Percentiles rank a stretch among this genome's conserved stretches.
These are phyloP conservation scores for Pugionium dolabratum DNA, from an alignment of 345 rosid species.

Conservation along the genomic window DNA sequence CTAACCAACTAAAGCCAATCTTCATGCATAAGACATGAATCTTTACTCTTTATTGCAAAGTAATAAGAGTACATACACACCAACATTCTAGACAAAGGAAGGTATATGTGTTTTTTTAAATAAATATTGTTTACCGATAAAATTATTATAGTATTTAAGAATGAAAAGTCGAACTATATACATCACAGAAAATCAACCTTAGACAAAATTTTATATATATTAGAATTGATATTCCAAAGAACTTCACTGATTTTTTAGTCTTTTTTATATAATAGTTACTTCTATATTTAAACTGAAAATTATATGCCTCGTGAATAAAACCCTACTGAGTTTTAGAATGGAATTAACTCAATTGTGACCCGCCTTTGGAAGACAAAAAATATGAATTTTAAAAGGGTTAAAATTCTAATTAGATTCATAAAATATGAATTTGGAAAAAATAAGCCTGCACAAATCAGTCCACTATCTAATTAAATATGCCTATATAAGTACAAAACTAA, in stretches of 20 bases:
- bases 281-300: too few species aligned
- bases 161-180: neutral
- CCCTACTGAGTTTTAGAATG: neutral
- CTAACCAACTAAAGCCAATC: conserved; percentile 40
- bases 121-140: neutral
- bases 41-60: conserved; percentile 38
- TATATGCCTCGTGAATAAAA: too few species aligned
- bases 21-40: conserved; percentile 44
- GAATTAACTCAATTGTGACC: too few species aligned
- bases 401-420: neutral
- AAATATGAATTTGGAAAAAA: neutral
- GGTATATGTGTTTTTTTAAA: conserved; percentile 28
- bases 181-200: neutral
- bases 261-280: too few species aligned
- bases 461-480: conserved; percentile 17
- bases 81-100: conserved; percentile 38
- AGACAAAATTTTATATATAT: neutral
- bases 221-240: neutral
- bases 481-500: neutral
- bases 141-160: neutral
- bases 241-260: neutral
- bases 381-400: too few species aligned
- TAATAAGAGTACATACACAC: conserved; percentile 7
- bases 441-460: conserved; percentile 19
- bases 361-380: too few species aligned